A percentile compares a stretch with the other conserved stretches of the same genome.
phyloP scores from a whole-genome alignment of 1,139 yeast species.

The Meyerozyma carpophila region DNA sequence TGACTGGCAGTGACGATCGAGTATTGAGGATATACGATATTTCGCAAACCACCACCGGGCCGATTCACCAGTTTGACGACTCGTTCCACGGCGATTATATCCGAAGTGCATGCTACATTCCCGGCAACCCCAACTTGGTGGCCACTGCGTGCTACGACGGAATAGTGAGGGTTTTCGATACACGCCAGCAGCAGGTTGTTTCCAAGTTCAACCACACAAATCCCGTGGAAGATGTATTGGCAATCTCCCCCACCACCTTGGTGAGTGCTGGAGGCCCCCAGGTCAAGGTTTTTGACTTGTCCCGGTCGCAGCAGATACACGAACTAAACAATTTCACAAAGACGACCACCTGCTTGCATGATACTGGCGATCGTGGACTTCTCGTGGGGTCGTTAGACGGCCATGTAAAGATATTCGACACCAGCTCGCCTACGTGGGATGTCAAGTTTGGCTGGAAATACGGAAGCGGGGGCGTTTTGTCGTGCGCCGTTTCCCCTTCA shows the following conservation, averaged over 20 bases:
- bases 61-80: conserved; percentile 62
- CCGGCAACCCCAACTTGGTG: conserved; percentile 64
- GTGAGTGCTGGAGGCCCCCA: conserved; percentile 84
- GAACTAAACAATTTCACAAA: conserved; percentile 81
- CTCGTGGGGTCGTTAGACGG: conserved; percentile 95
- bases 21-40: conserved; percentile 85
- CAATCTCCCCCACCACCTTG: conserved; percentile 73
- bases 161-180: conserved; percentile 76
- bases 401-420: conserved; percentile 91
- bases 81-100: conserved; percentile 78
- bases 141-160: conserved; percentile 98
- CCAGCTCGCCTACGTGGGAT: conserved; percentile 68
- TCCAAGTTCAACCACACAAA: conserved; percentile 33
- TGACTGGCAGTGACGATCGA: conserved; percentile 91
- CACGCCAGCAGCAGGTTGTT: conserved; percentile 54
- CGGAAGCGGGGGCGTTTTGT: conserved; percentile 79
- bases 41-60: conserved; percentile 61
- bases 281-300: conserved; percentile 88
- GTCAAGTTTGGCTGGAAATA: conserved; percentile 97
- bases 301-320: conserved; percentile 62
- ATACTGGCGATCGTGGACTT: conserved; percentile 67
- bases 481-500: conserved; percentile 87
- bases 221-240: conserved; percentile 85
- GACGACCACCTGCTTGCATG: conserved; percentile 80
- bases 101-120: conserved; percentile 75